Evolutionary conservation across 306 rosid species (phyloP).

Genomic region (Casuarina glauca): DNA sequence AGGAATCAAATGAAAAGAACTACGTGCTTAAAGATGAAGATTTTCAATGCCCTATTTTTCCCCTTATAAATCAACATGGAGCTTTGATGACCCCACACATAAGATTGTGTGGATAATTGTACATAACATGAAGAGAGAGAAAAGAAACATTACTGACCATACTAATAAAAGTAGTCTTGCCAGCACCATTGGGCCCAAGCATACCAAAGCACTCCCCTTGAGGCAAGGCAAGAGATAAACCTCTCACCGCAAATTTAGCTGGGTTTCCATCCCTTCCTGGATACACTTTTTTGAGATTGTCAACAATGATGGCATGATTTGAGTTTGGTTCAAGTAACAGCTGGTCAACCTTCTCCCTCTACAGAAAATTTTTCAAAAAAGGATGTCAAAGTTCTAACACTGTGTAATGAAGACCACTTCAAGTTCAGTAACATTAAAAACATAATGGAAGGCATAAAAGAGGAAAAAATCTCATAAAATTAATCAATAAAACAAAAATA

Average conservation of each 20-base stretch:
- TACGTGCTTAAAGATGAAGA: neutral
- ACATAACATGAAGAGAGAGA: no score
- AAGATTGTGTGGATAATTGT: no score
- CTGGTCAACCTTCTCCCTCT: conserved; percentile 85
- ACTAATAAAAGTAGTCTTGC: conserved; percentile 90
- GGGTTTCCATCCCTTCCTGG: conserved; percentile 90
- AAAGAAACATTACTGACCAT: conserved; percentile 57
- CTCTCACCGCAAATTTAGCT: conserved; percentile 75
- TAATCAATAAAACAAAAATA: conserved; percentile 2
- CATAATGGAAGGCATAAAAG: conserved; percentile 1
- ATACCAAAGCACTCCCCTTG: conserved; percentile 94
- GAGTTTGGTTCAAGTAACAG: conserved; percentile 54
- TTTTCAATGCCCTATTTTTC: neutral
- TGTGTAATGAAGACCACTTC: neutral
- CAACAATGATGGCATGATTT: conserved; percentile 63
- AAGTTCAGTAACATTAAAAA: conserved; percentile 12
- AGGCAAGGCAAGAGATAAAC: conserved; percentile 85
- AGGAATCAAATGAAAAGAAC: neutral
- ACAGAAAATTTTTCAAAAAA: conserved; percentile 9
- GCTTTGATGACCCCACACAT: no score
- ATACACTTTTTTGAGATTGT: conserved; percentile 76
- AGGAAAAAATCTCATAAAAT: neutral
- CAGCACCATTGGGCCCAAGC: conserved; percentile 99
- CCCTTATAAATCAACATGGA: no score
- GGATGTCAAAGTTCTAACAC: conserved; percentile 3